Base-by-base conservation (phyloP, 495 filamentous ascomycete genomes). In the Collariella sp. region DNA sequence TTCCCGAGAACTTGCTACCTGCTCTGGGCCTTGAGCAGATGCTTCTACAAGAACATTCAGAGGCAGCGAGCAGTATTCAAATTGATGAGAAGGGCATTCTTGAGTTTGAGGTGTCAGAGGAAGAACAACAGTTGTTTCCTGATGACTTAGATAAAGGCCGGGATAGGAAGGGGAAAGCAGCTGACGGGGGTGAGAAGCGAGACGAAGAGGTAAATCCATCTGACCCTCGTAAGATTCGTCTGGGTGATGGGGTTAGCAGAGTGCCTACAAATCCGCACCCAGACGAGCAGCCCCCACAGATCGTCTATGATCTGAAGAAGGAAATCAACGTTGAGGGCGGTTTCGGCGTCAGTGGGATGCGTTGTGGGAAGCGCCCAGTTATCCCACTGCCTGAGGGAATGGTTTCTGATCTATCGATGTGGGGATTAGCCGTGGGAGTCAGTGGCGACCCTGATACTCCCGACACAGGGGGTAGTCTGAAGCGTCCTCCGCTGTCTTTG, bases 1-100 rank as follows among this genome's bases (percentile, higher is more conserved):
- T 82, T 60, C 80, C 86, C 0, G 76, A 81, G n/a, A 85, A 81
- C 45, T 61, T 89, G 23, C 62, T 72, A 2, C 72, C 74, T 20
- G 72, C 73, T n/a, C 62, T 76, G 29, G 71, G 74, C 7, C 63
- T 73, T 13, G 52, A 67, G 15, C 57, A 63, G 0, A 60, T 57
- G n/a, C 40, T 53, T 2, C 35, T 64, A 11, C 58, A 60, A 24
- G 56, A 49, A 1, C 62, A 68, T 29, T 47, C 49, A 2, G 56
- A 69, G 19, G 59, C 60, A 6, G 39, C 54, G 7, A 67, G 60
- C 42, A 72, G 64, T 39, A 67, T 73, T 18, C 61, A 73, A 18
- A 71, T 79, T 11, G 72, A 80, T 48, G 75, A 79, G 49, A 60
- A 67, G 20, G 64, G 62, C 10, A 73, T 78, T 18, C 54, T 72